Conservation (phyloP, 345 rosid species). For the Rhodamnia rubescens region DNA sequence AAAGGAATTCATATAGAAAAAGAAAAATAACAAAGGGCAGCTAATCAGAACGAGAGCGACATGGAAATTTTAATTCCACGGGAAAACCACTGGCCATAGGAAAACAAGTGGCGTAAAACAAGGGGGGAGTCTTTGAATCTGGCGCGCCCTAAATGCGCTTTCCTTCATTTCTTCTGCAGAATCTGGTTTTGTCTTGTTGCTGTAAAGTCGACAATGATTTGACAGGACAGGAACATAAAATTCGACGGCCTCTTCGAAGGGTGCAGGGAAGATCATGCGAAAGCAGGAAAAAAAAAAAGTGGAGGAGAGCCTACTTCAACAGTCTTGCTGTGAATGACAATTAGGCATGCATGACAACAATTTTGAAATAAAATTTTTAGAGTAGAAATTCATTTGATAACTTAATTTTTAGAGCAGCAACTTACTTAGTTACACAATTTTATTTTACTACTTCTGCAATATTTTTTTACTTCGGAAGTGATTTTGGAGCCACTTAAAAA, state of each 20-base stretch:
- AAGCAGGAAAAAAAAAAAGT: background rate
- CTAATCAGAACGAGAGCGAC: background rate
- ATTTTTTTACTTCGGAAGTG: no score
- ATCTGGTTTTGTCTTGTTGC: background rate
- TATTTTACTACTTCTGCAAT: no score
- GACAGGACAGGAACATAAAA: background rate
- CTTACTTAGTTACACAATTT: no score
- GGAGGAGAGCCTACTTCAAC: background rate
- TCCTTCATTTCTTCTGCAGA: background rate
- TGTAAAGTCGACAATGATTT: background rate
- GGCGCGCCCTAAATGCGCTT: background rate
- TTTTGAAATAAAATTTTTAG: no score
- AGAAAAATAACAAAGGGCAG: background rate
- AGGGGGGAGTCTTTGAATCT: background rate
- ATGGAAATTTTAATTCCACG: no score
- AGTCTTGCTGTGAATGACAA: background rate
- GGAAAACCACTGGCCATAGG: constrained; percentile 14
- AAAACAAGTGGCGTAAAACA: constrained; percentile 18
- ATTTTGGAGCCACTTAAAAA: no score
- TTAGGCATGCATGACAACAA: no score
- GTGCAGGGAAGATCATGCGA: background rate
- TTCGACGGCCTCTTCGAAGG: background rate
- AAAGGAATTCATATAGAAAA: background rate
- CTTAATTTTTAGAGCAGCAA: no score
- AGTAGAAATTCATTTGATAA: no score